Evolutionary conservation across 495 filamentous ascomycete genomes (phyloP).

Genomic region (Poronia punctata): DNA sequence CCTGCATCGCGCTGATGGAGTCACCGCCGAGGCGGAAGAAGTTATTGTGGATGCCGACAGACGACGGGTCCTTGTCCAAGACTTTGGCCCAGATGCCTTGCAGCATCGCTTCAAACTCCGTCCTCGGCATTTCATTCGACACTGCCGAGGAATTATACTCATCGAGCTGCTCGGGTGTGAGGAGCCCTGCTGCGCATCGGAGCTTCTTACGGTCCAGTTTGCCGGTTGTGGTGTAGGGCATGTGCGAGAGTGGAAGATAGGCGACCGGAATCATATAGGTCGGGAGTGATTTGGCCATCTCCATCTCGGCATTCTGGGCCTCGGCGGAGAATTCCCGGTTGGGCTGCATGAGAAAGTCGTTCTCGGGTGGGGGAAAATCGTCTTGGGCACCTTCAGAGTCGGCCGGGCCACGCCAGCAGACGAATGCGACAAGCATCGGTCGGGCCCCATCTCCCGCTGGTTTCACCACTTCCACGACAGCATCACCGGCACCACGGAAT

Average conservation of each 20-base stretch:
- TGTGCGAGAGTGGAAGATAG: conserved; percentile 41
- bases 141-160: background rate
- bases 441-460: background rate
- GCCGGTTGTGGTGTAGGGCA: conserved; percentile 46
- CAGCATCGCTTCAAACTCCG: conserved; percentile 3
- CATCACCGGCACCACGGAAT: background rate
- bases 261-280: conserved; percentile 50
- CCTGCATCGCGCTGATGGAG: conserved; percentile 54
- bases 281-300: conserved; percentile 2
- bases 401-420: background rate
- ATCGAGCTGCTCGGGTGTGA: background rate
- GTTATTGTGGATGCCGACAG: conserved; percentile 37
- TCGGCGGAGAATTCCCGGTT: background rate
- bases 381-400: background rate
- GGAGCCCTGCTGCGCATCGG: conserved; percentile 3
- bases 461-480: background rate
- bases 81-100: conserved; percentile 8
- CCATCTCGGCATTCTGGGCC: background rate
- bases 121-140: background rate
- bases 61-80: conserved; percentile 11
- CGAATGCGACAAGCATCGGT: conserved; percentile 5
- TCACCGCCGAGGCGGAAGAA: conserved; percentile 57
- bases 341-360: background rate
- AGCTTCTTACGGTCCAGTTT: conserved; percentile 41
- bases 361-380: background rate